phyloP scores from a whole-genome alignment of 768 basidiomycete species.

The Podaxis sp. region DNA sequence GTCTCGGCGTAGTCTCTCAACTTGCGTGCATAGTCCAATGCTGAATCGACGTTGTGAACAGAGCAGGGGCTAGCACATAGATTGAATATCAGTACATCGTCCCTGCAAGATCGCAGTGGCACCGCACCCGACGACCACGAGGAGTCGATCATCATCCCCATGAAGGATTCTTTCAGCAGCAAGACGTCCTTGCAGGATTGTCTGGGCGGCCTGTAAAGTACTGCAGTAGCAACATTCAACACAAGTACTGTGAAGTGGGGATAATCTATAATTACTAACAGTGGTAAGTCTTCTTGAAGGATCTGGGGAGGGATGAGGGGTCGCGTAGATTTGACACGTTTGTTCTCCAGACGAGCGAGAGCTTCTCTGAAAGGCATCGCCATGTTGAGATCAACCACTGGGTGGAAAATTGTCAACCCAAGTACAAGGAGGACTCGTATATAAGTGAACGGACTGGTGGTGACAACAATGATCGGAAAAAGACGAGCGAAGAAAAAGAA shows the following conservation, averaged over 20 bases:
- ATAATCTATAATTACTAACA: conserved; percentile 44
- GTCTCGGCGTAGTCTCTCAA: conserved; percentile 78
- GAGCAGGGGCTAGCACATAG: conserved; percentile 75
- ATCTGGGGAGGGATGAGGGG: conserved; percentile 95
- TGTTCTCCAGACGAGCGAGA: conserved; percentile 79
- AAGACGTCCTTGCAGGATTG: conserved; percentile 83
- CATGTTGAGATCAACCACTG: conserved; percentile 58
- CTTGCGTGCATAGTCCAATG: conserved; percentile 81
- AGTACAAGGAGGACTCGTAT: too few relatives aligned
- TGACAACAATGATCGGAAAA: neutral
- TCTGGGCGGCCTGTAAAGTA: conserved; percentile 79
- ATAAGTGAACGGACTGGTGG: neutral
- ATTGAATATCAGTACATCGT: conserved; percentile 1
- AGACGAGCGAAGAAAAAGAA: neutral
- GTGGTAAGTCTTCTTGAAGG: conserved; percentile 88
- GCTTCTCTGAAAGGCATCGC: conserved; percentile 79
- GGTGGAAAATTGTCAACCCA: conserved; percentile 12
- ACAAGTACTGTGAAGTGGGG: neutral
- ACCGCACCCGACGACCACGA: conserved; percentile 86
- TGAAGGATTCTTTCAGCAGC: conserved; percentile 76
- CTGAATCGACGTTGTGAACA: conserved; percentile 86
- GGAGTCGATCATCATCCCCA: conserved; percentile 88
- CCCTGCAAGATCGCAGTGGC: neutral
- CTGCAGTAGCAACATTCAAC: conserved; percentile 33
- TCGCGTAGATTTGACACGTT: conserved; percentile 80